Evolutionary conservation across 495 filamentous ascomycete genomes (phyloP).

Genomic region (Penicillium atrosanguineum): DNA sequence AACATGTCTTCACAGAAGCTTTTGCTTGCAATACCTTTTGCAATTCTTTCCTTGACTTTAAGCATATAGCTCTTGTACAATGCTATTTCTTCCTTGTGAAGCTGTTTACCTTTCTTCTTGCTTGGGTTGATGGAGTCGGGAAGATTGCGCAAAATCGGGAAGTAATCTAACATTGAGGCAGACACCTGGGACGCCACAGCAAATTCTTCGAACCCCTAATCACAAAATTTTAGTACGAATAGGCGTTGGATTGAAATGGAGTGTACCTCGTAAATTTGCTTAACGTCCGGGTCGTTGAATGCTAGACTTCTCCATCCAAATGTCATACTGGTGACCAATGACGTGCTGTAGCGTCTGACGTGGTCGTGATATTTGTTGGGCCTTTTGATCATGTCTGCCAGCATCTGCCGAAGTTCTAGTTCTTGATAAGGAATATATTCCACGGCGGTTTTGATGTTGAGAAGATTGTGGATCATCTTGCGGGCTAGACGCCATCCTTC

Average conservation of each 20-base stretch:
- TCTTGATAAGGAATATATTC: slow-evolving; percentile 41
- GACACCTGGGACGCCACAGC: no score
- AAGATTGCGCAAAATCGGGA: no score
- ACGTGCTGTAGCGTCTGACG: slow-evolving; percentile 51
- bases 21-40: no score
- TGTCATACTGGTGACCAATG: slow-evolving; percentile 54
- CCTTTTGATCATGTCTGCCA: slow-evolving; percentile 16
- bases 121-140: no score
- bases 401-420: slow-evolving; percentile 31
- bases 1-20: no score
- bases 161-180: no score
- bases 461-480: slow-evolving; percentile 34
- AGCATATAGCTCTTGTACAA: no score
- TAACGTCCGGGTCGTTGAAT: slow-evolving; percentile 28
- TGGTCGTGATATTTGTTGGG: slow-evolving; percentile 45
- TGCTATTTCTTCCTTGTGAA: no score
- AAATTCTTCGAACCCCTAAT: slow-evolving; percentile 28
- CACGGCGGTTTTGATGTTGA: slow-evolving; percentile 32
- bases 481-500: slow-evolving; percentile 4
- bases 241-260: no score
- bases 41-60: no score
- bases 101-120: no score
- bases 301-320: slow-evolving; percentile 48
- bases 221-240: no score
- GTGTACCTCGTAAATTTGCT: slow-evolving; percentile 44